Evolutionary conservation across 257 asterid genomes (phyloP).

Genomic region (Solanum pennellii): DNA sequence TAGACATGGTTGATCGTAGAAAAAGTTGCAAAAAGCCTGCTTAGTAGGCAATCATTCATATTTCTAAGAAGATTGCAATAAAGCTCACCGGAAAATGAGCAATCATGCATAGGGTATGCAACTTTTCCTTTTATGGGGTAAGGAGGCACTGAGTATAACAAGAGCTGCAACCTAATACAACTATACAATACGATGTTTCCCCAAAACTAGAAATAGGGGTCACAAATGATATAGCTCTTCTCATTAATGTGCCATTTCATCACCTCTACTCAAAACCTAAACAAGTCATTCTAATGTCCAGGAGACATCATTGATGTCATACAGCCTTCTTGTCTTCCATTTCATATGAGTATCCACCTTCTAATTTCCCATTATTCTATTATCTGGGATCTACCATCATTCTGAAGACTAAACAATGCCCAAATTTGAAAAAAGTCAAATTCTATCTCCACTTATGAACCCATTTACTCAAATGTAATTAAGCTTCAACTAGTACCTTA

Average conservation of each 20-base stretch:
- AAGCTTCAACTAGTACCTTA: not conserved
- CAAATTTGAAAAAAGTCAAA: not conserved
- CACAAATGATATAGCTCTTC: not conserved
- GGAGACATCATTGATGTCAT: not conserved
- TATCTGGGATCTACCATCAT: not conserved
- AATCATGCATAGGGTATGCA: not conserved
- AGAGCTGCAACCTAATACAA: not conserved
- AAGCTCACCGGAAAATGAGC: not conserved
- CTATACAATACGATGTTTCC: not conserved
- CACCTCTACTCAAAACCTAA: not conserved
- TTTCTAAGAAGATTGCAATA: not conserved
- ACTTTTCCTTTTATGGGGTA: not conserved
- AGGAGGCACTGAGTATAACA: not conserved
- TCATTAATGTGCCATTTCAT: not conserved
- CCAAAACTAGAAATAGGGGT: not conserved
- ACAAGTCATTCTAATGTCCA: not conserved
- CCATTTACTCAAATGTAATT: not conserved
- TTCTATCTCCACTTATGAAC: not conserved
- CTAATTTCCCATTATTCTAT: not conserved
- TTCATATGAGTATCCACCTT: not conserved
- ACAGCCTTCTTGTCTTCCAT: not conserved
- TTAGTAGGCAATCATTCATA: not conserved
- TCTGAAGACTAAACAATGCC: not conserved
- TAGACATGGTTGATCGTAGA: not conserved
- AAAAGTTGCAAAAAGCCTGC: not conserved